phyloP scores from a whole-genome alignment of 192 early-diverging fungal genomes.

The Coemansia sp. region DNA sequence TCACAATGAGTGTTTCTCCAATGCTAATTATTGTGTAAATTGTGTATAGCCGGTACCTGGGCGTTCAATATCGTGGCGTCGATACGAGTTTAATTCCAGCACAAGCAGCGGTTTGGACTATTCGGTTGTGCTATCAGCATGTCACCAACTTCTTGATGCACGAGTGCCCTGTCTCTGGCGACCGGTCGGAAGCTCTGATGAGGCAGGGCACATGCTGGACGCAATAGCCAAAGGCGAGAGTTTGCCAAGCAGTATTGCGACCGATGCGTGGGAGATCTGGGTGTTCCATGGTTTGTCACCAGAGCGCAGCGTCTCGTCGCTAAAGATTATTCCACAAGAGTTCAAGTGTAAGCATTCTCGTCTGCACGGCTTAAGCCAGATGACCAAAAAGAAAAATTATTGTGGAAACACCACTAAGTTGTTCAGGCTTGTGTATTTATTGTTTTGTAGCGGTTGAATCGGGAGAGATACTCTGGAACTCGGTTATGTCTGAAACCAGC shows the following conservation, averaged over 20 bases:
- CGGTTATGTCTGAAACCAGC: background rate
- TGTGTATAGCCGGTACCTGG: constrained; percentile 19
- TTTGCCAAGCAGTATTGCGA: background rate
- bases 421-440: background rate
- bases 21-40: background rate
- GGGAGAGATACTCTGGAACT: constrained; percentile 37
- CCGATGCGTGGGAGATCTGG: constrained; percentile 42
- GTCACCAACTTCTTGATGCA: constrained; percentile 36
- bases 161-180: constrained; percentile 46
- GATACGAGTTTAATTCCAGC: constrained; percentile 29
- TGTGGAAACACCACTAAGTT: background rate
- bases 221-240: constrained; percentile 5
- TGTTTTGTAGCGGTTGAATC: constrained; percentile 19
- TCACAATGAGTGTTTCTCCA: background rate
- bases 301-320: constrained; percentile 3
- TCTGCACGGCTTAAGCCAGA: background rate
- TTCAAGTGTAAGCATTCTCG: constrained; percentile 26
- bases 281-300: constrained; percentile 26
- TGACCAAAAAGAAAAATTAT: background rate
- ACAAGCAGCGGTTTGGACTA: background rate
- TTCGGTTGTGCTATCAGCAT: constrained; percentile 25
- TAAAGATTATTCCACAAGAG: constrained; percentile 21
- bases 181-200: constrained; percentile 15
- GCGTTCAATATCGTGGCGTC: constrained; percentile 42
- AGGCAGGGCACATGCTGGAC: constrained; percentile 1